Percentiles rank a stretch among this genome's conserved stretches.
phyloP scores from a whole-genome alignment of 129 eudicot species.

The Escallonia rubra region DNA sequence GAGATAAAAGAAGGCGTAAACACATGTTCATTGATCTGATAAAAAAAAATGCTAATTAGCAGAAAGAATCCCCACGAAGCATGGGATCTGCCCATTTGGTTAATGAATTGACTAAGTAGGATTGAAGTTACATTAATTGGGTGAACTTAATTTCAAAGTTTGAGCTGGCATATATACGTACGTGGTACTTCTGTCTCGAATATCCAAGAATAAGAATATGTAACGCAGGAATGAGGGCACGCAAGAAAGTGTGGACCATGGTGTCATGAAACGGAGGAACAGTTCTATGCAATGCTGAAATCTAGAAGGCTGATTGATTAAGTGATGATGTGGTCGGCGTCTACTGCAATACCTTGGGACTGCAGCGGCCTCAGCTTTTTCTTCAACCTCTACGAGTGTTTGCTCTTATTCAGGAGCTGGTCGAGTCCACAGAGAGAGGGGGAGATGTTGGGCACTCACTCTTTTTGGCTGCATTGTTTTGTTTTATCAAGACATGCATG shows the following conservation, averaged over 20 bases:
- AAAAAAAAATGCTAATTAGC: too few relatives aligned
- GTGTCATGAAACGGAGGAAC: constrained; percentile 32
- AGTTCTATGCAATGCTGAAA: constrained; percentile 40
- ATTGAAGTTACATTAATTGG: constrained; percentile 13
- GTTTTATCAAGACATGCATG: too few relatives aligned
- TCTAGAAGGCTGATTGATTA: constrained; percentile 37
- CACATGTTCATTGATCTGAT: too few relatives aligned
- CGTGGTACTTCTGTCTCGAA: not conserved
- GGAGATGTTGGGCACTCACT: too few relatives aligned
- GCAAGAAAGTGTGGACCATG: constrained; percentile 23
- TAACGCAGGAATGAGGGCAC: not conserved
- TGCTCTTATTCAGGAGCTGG: constrained; percentile 51
- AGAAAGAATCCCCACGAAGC: not conserved
- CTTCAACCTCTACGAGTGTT: constrained; percentile 5
- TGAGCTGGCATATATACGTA: constrained; percentile 7
- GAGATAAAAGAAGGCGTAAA: too few relatives aligned
- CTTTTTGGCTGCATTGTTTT: too few relatives aligned
- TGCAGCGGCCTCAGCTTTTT: constrained; percentile 6
- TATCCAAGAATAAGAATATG: not conserved
- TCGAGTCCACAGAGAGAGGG: constrained; percentile 12
- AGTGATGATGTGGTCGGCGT: constrained; percentile 21
- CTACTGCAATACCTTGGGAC: not conserved
- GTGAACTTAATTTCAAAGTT: constrained; percentile 8
- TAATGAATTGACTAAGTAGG: not conserved
- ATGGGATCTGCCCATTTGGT: constrained; percentile 18